Conservation (phyloP, 106 monocot species). For the Phalaenopsis aphrodite region DNA sequence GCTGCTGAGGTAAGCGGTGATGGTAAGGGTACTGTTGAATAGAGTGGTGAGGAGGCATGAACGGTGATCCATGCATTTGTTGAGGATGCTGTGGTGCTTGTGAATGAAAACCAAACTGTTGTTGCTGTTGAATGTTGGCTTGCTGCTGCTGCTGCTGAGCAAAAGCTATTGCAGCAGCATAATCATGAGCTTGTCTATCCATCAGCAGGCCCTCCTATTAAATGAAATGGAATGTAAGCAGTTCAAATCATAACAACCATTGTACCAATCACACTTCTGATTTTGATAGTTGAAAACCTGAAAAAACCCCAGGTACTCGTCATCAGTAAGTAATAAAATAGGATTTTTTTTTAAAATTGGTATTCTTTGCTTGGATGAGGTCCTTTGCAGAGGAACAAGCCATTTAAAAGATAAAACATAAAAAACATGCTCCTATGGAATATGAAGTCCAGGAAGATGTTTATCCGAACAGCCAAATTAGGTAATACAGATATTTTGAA, state of each 20-base stretch:
- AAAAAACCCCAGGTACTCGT: background rate
- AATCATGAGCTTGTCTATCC: constrained; percentile 80
- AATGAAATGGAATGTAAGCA: background rate
- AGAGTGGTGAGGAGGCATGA: constrained; percentile 47
- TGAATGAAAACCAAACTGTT: constrained; percentile 53
- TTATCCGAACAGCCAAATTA: too few species aligned
- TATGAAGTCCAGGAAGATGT: too few species aligned
- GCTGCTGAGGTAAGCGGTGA: constrained; percentile 39
- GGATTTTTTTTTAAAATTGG: background rate
- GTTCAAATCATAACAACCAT: background rate
- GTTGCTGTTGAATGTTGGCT: constrained; percentile 21
- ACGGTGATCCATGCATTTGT: constrained; percentile 43
- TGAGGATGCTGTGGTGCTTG: constrained; percentile 52
- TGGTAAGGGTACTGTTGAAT: constrained; percentile 45
- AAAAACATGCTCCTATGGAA: too few species aligned
- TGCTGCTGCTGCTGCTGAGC: constrained; percentile 69
- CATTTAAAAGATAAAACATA: too few species aligned
- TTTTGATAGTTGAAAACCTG: background rate
- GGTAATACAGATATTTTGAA: background rate
- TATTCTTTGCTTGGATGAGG: background rate
- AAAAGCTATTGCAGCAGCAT: constrained; percentile 77
- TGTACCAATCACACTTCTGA: background rate
- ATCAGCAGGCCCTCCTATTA: constrained; percentile 11
- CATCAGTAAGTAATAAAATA: background rate
- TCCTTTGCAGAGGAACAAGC: background rate